Base-by-base conservation (phyloP, 805 yeast genomes). In the Teunomyces lycoperdinae region DNA sequence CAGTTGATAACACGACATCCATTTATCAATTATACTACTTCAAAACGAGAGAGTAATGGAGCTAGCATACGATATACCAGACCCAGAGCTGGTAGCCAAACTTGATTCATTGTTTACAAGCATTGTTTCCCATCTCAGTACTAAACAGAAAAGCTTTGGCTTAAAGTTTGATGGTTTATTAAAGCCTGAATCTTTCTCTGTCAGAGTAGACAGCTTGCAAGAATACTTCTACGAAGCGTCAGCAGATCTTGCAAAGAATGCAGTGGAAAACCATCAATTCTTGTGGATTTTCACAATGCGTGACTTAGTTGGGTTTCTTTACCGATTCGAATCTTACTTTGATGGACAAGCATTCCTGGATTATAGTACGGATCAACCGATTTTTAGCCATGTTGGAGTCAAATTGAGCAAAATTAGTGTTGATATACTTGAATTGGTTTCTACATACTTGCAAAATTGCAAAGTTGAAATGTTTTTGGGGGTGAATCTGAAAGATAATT, bases 281-380 rank as follows among this genome's bases (percentile, higher is more conserved):
- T 46, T 62, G 7, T 64, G 68, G 68, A 29, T 63, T 8, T 43
- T 48, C 5, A 40, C 44, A 5, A 13, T 60, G 8, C 39, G 47
- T 1, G 33, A 36, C 17, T 41, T 60, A 20, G 48, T 46, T 2
- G 30, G n/a, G n/a, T 38, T 26, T 38, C 30, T 26, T n/a, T 11
- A 38, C 28, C 7, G 20, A 24, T 38, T 38, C 13, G 41, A 38
- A 24, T 26, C 41, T 26, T 24, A 11, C 11, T 38, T 38, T n/a
- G 41, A 38, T 38, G 41, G 26, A n/a, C 41, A 38, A 26, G 27
- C 26, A 10, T 38, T 24, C 10, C 9, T n/a, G n/a, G 41, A 38
- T 11, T 38, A 9, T 20, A 26, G 28, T 38, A 5, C 30, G 11
- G 41, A 38, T 26, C 41, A 24, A 26, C 9, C 42, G 20, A 16